phyloP scores from a whole-genome alignment of 108 stramenopile species.

The Cyclotella choctawhatcheeana region DNA sequence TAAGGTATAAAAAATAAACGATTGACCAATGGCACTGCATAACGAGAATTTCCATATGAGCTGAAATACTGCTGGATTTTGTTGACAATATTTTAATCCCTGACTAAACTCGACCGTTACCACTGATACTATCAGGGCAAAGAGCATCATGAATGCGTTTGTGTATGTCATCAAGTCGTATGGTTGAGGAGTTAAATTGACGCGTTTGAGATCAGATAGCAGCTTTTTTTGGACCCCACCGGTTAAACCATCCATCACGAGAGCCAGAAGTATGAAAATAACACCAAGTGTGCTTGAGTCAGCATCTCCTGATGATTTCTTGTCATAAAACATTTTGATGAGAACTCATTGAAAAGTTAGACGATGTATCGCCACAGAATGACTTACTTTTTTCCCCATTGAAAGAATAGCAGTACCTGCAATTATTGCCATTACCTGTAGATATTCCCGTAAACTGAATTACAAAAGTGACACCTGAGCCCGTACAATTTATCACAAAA shows the following conservation, averaged over 20 bases:
- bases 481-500: too few species aligned
- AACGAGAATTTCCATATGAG: slow-evolving; percentile 74
- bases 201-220: slow-evolving; percentile 53
- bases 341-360: too few species aligned
- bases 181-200: slow-evolving; percentile 59
- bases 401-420: slow-evolving; percentile 73
- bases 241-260: slow-evolving; percentile 76
- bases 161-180: slow-evolving; percentile 91
- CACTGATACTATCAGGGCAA: slow-evolving; percentile 59
- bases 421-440: slow-evolving; percentile 71
- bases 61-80: slow-evolving; percentile 60
- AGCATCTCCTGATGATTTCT: slow-evolving; percentile 40
- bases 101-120: slow-evolving; percentile 58
- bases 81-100: slow-evolving; percentile 60
- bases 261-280: slow-evolving; percentile 61
- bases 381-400: slow-evolving; percentile 62
- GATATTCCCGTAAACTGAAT: slow-evolving; percentile 57
- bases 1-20: slow-evolving; percentile 93
- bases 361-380: neutral
- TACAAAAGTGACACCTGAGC: too few species aligned
- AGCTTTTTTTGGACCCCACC: slow-evolving; percentile 75
- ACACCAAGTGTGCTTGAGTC: slow-evolving; percentile 58
- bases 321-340: neutral
- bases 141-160: slow-evolving; percentile 77
- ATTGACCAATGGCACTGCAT: slow-evolving; percentile 90